Evolutionary conservation across 257 asterid species (phyloP).

Genomic region (Schizonepeta tenuifolia): DNA sequence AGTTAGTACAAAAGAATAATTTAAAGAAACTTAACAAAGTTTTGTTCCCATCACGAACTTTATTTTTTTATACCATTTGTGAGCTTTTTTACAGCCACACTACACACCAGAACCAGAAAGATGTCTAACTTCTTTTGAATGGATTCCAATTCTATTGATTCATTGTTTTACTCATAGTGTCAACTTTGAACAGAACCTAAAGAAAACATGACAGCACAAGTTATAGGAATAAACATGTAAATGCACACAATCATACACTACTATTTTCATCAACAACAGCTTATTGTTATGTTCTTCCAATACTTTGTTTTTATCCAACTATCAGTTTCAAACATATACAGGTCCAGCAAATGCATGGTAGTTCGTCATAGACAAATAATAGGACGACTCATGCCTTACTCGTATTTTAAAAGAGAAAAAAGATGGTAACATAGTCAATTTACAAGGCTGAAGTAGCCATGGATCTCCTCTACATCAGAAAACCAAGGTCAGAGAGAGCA

Average conservation of each 20-base stretch:
- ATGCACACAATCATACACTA: background rate
- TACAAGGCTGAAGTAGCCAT: constrained; percentile 2
- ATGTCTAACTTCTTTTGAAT: too few relatives aligned
- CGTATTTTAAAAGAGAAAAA: background rate
- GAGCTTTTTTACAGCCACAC: background rate
- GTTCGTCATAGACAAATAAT: background rate
- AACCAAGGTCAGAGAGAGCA: background rate
- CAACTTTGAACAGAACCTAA: background rate
- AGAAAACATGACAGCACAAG: background rate
- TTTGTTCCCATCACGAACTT: too few relatives aligned
- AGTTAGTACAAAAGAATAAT: too few relatives aligned
- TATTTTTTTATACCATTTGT: too few relatives aligned
- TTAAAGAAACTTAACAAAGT: too few relatives aligned
- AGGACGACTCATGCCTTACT: background rate
- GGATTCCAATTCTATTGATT: background rate
- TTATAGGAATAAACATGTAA: background rate
- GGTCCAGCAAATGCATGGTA: background rate
- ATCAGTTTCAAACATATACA: background rate
- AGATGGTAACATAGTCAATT: background rate
- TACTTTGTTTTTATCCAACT: background rate
- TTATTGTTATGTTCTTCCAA: background rate
- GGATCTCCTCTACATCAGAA: background rate
- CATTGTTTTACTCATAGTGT: background rate
- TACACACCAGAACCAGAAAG: background rate
- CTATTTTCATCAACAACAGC: background rate